Conservation (phyloP, 2,329 filamentous ascomycete genomes). For the Capronia americana region DNA sequence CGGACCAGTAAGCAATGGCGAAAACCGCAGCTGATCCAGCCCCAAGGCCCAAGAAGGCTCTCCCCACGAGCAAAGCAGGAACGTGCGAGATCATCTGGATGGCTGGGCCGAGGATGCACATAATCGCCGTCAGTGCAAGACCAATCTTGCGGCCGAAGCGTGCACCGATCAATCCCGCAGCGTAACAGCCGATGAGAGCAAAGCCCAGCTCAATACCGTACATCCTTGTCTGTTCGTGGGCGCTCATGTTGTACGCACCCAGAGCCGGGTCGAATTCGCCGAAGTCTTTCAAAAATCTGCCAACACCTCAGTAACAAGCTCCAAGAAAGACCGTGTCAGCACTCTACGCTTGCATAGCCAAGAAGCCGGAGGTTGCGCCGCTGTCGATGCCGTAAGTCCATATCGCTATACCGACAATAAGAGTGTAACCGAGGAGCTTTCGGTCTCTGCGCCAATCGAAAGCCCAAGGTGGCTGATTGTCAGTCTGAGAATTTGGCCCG, state of each 20-base stretch:
- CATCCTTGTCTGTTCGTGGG: constrained; percentile 5
- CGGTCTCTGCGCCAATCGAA: constrained; percentile 33
- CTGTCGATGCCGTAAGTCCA: constrained; percentile 8
- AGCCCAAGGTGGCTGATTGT: too few species aligned
- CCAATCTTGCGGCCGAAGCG: background rate
- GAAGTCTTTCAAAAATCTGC: constrained; percentile 12
- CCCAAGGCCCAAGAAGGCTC: background rate
- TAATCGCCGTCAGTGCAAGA: background rate
- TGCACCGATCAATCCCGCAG: background rate
- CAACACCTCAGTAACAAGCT: too few species aligned
- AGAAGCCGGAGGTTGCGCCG: background rate
- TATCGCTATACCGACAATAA: background rate
- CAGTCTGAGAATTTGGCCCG: too few species aligned
- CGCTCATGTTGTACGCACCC: constrained; percentile 9
- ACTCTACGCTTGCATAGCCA: constrained; percentile 10
- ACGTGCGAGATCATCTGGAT: background rate
- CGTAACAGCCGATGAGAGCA: constrained; percentile 6
- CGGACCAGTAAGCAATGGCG: background rate
- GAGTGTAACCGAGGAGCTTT: background rate
- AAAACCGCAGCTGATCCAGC: background rate
- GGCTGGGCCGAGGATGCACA: background rate
- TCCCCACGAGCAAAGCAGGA: background rate
- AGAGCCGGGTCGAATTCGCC: constrained; percentile 3
- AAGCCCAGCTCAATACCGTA: constrained; percentile 9
- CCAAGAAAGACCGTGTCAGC: too few species aligned